Evolutionary conservation across 2,329 filamentous ascomycete genomes (phyloP), one percentile per base, ranked within the genome.

Genomic region (Epichloe uncinata): DNA sequence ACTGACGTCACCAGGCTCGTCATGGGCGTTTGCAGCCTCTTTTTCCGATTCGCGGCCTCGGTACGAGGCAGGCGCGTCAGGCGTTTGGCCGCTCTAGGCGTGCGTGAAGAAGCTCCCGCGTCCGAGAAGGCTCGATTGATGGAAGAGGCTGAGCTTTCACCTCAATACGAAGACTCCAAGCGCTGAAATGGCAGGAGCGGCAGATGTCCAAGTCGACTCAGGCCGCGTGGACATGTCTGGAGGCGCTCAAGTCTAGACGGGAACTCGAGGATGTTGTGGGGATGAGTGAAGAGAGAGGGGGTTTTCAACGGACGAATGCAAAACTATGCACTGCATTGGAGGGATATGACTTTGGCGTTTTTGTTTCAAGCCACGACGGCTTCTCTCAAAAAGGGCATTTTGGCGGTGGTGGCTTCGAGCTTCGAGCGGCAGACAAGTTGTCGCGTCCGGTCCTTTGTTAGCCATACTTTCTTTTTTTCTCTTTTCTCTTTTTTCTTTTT

Each of bases 1-100:
- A n/a, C n/a, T n/a, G n/a, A n/a, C n/a, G 16, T 42, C 26, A 13
- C 42, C 49, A 77, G 74, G 40, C 61, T 87, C 44, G 82, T 81
- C 49, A 83, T 87, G 75, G 67, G 81, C 51, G 63, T 84, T 40
- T 83, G 82, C 54, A 80, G 51, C 30, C 35, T 83, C 48, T 69
- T 81, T 49, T 73, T 82, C 47, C 78, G 77, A 51, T 47, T 82
- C 26, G 78, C 78, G 70, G 75, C 77, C 54, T 66, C 73, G 53
- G 61, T 82, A 51, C 55, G 52, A 47, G 54, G 55, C 12, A 57
- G 51, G 36, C 43, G 54, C n/a, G 50, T 44, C 2, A 52, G 34
- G 3, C 12, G 7, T 15, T 9, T 18, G 5, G 15, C 15, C 22
- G 18, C 7, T n/a, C 13, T 8, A 3, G 18, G 15, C 7, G 16